A percentile compares a stretch with the other conserved stretches of the same genome.
Evolutionary conservation across 139 green algal genomes (phyloP).

Genomic region (Chlorella sp.): DNA sequence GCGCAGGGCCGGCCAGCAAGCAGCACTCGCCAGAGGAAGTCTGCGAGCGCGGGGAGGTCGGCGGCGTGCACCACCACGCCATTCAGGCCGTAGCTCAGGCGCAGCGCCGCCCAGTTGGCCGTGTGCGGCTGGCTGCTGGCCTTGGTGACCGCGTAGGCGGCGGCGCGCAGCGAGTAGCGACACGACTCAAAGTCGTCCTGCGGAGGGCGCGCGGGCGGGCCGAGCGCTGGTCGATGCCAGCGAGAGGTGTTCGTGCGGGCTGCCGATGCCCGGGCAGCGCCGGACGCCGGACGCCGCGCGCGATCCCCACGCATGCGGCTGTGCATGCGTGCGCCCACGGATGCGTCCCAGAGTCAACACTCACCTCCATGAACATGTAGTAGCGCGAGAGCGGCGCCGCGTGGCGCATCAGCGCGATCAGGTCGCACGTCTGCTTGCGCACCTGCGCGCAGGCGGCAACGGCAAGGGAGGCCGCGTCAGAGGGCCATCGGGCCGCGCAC

Average conservation of each 20-base stretch:
- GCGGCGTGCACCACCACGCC: slow-evolving; percentile 37
- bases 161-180: slow-evolving; percentile 21
- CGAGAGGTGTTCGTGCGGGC: not conserved
- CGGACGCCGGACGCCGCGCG: no score
- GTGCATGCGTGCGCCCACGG: no score
- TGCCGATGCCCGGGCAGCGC: not conserved
- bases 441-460: slow-evolving; percentile 28
- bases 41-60: slow-evolving; percentile 11
- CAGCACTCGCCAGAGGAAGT: slow-evolving; percentile 25
- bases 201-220: no score
- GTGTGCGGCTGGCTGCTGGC: not conserved
- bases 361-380: slow-evolving; percentile 53
- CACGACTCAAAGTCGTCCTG: slow-evolving; percentile 30
- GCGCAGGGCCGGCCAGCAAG: not conserved
- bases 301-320: no score
- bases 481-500: no score
- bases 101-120: slow-evolving; percentile 31
- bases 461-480: no score
- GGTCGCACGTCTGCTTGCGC: slow-evolving; percentile 41
- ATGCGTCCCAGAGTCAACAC: no score
- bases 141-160: slow-evolving; percentile 34
- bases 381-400: slow-evolving; percentile 20
- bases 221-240: no score
- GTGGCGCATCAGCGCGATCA: slow-evolving; percentile 37
- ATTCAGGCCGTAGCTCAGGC: slow-evolving; percentile 49